These are phyloP conservation scores for Hypoxylon rubiginosum DNA, from an alignment of 2,329 filamentous ascomycete genomes.

Conservation along the genomic window DNA sequence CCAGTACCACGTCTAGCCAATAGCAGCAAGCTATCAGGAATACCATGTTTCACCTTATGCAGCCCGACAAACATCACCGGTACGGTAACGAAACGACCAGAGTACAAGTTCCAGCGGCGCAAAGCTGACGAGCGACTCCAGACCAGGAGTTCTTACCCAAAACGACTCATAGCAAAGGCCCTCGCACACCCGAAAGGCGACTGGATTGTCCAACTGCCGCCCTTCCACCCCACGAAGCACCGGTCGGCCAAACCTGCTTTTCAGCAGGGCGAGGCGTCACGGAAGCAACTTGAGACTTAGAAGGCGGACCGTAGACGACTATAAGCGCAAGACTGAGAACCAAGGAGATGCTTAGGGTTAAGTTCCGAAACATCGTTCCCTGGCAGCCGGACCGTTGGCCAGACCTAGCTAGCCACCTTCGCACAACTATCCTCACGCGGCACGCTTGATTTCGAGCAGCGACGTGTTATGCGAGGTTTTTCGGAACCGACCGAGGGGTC, in stretches of 20 bases:
- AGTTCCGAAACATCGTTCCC: constrained; percentile 84
- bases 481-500: constrained; percentile 57
- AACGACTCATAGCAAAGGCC: constrained; percentile 79
- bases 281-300: constrained; percentile 62
- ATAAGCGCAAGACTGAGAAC: constrained; percentile 79
- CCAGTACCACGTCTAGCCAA: constrained; percentile 42
- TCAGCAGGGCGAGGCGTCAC: constrained; percentile 62
- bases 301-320: constrained; percentile 78
- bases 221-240: constrained; percentile 61
- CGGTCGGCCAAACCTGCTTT: constrained; percentile 60
- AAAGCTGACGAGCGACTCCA: constrained; percentile 81
- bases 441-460: constrained; percentile 71
- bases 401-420: constrained; percentile 58
- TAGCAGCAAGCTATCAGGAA: constrained; percentile 44
- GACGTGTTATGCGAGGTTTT: constrained; percentile 61
- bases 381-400: constrained; percentile 53
- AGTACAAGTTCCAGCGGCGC: constrained; percentile 73
- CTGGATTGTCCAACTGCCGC: constrained; percentile 67
- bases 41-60: constrained; percentile 49
- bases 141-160: constrained; percentile 79
- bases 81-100: constrained; percentile 59
- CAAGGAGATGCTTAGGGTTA: constrained; percentile 92
- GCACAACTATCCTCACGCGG: constrained; percentile 62
- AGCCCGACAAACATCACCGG: constrained; percentile 45
- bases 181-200: constrained; percentile 66